Conservation (phyloP, 352 stramenopile genomes). For the Blastocystis sp. region DNA sequence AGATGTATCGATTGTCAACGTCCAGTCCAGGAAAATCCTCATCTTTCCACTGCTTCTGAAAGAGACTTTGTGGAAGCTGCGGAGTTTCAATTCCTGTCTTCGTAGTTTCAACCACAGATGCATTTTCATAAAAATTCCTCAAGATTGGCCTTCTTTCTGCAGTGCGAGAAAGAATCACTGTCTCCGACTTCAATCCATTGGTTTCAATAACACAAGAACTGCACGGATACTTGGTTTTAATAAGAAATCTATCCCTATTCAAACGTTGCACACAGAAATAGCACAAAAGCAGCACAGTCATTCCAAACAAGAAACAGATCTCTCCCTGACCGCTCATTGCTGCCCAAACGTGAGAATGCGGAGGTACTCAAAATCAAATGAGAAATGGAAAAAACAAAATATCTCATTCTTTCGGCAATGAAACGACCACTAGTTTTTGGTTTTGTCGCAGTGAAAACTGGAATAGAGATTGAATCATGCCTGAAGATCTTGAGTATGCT, state of each 20-base stretch:
- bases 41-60: neutral
- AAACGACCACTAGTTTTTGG: neutral
- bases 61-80: neutral
- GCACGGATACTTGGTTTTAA: too few relatives aligned
- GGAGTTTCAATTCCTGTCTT: neutral
- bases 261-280: neutral
- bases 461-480: conserved; percentile 18
- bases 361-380: neutral
- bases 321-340: neutral
- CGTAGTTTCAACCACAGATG: neutral
- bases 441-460: neutral
- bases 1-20: conserved; percentile 1
- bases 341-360: neutral
- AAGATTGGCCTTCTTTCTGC: neutral
- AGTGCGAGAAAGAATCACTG: too few relatives aligned
- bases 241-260: neutral
- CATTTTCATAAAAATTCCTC: neutral
- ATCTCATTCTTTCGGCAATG: neutral
- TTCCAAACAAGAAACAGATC: neutral
- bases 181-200: too few relatives aligned
- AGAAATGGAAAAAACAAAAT: neutral
- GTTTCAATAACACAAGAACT: too few relatives aligned
- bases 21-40: neutral
- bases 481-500: conserved; percentile 61
- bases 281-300: neutral